Conservation (phyloP, 176 grass and related monocot genomes). For the Alloteropsis semialata region DNA sequence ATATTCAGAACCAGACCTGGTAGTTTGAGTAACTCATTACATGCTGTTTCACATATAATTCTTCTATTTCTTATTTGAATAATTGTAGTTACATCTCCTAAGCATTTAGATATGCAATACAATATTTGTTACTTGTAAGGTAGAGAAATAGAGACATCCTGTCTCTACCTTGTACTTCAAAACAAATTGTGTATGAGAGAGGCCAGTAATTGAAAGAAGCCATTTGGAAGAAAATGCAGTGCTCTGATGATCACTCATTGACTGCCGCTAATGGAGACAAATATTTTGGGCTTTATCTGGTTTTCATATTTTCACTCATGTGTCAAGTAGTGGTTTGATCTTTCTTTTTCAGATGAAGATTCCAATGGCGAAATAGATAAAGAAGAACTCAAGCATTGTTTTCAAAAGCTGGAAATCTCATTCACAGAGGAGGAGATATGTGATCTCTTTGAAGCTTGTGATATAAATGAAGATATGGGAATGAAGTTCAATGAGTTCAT, state of each 20-base stretch:
- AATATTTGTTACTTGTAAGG: not conserved
- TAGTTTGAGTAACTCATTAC: not conserved
- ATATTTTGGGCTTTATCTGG: not conserved
- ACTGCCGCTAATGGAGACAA: not conserved
- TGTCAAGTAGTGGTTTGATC: not conserved
- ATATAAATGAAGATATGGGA: constrained; percentile 87
- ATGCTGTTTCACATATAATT: not conserved
- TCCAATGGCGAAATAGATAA: constrained; percentile 92
- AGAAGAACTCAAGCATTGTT: constrained; percentile 74
- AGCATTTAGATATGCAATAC: not conserved
- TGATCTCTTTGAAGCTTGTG: constrained; percentile 87
- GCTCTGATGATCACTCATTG: not conserved
- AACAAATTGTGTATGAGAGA: not conserved
- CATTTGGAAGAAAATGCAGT: not conserved
- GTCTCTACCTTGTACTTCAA: not conserved
- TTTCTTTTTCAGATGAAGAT: constrained; percentile 71
- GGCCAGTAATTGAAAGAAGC: not conserved
- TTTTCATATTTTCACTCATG: constrained; percentile 14
- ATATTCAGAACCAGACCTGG: not conserved
- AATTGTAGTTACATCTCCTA: not conserved
- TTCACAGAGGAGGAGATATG: constrained; percentile 72
- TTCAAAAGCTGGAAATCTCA: constrained; percentile 77
- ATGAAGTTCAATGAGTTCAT: constrained; percentile 98
- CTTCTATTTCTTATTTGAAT: not conserved
- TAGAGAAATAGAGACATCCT: not conserved